phyloP scores from a whole-genome alignment of 768 basidiomycete genomes.

The Tubosaeta sp. region DNA sequence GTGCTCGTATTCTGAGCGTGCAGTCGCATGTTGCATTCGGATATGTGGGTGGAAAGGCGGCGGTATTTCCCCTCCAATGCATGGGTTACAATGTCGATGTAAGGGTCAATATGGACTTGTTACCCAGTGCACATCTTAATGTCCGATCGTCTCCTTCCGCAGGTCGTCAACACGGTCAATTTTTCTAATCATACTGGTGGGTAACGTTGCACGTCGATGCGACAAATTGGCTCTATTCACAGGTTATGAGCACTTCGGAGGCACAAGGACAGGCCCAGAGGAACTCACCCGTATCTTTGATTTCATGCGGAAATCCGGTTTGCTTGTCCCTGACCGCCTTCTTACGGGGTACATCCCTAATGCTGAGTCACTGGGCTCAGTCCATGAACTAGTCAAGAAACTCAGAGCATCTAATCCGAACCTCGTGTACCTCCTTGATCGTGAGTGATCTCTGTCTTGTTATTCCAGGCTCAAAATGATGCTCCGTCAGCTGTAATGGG shows the following conservation, averaged over 20 bases:
- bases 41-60: conserved; percentile 86
- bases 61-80: conserved; percentile 73
- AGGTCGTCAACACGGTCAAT: conserved; percentile 90
- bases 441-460: conserved; percentile 44
- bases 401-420: conserved; percentile 54
- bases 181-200: conserved; percentile 91
- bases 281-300: conserved; percentile 77
- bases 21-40: conserved; percentile 94
- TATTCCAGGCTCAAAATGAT: background rate
- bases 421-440: conserved; percentile 86
- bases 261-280: conserved; percentile 69
- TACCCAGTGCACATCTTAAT: background rate
- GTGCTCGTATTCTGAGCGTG: conserved; percentile 73
- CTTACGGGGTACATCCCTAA: conserved; percentile 92
- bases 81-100: conserved; percentile 97
- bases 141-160: conserved; percentile 3
- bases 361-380: conserved; percentile 67
- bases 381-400: conserved; percentile 57
- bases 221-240: background rate
- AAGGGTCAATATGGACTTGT: conserved; percentile 24
- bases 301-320: conserved; percentile 67
- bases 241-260: conserved; percentile 85
- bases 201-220: conserved; percentile 6
- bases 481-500: conserved; percentile 78
- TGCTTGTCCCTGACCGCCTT: conserved; percentile 67